Evolutionary conservation across 2,329 filamentous ascomycete species (phyloP).

Genomic region (Aspergillus spinulosporus): DNA sequence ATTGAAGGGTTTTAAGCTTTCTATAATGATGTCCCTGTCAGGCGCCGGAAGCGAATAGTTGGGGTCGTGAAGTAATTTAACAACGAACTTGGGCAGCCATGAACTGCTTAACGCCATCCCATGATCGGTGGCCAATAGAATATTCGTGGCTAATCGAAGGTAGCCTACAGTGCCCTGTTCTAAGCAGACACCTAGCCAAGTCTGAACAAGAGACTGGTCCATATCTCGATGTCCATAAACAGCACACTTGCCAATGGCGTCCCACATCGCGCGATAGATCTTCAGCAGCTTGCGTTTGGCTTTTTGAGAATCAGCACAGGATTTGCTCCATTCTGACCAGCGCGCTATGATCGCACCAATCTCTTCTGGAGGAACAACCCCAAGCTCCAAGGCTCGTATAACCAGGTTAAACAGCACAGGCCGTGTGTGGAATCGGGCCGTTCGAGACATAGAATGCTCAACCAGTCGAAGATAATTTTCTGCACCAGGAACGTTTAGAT

Average conservation of each 20-base stretch:
- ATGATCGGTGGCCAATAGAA: slow-evolving; percentile 30
- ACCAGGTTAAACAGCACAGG: slow-evolving; percentile 29
- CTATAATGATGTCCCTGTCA: slow-evolving; percentile 18
- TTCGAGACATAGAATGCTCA: slow-evolving; percentile 26
- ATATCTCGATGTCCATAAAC: slow-evolving; percentile 38
- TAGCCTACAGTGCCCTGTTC: slow-evolving; percentile 16
- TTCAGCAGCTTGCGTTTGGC: slow-evolving; percentile 22
- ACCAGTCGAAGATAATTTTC: slow-evolving; percentile 37
- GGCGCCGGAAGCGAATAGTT: slow-evolving; percentile 8
- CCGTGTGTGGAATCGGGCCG: slow-evolving; percentile 21
- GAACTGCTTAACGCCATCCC: slow-evolving; percentile 7
- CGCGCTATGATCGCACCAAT: slow-evolving; percentile 34
- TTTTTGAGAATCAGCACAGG: slow-evolving; percentile 15
- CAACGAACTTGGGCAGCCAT: slow-evolving; percentile 32
- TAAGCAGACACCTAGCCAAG: slow-evolving; percentile 35
- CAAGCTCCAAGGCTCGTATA: slow-evolving; percentile 35
- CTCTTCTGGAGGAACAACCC: slow-evolving; percentile 36
- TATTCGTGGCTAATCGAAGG: slow-evolving; percentile 30
- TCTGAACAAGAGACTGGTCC: slow-evolving; percentile 28
- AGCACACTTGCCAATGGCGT: slow-evolving; percentile 37
- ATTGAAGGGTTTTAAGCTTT: slow-evolving; percentile 27
- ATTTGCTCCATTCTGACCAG: slow-evolving; percentile 24
- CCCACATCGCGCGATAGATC: slow-evolving; percentile 37
- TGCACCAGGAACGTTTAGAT: slow-evolving; percentile 37
- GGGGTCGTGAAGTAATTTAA: slow-evolving; percentile 26